Conservation (phyloP, 306 rosid species). For the Cucurbita argyrosperma region DNA sequence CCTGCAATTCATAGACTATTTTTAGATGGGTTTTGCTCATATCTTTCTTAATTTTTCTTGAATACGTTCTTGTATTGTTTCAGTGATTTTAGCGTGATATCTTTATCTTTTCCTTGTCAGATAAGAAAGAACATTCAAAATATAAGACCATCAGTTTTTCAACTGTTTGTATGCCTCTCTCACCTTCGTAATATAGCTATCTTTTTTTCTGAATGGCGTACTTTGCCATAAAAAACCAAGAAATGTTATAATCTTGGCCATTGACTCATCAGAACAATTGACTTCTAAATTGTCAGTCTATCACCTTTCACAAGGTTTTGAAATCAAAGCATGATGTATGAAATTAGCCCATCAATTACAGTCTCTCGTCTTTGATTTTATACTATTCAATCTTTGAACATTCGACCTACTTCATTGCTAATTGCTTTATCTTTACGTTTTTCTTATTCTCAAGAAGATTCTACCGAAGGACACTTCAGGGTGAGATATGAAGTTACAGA, state of each 20-base stretch:
- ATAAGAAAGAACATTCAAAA: background rate
- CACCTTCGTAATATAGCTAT: background rate
- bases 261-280: background rate
- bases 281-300: background rate
- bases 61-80: background rate
- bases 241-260: background rate
- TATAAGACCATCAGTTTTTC: background rate
- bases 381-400: background rate
- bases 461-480: conserved; percentile 60
- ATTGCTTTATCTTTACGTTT: background rate
- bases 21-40: background rate
- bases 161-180: background rate
- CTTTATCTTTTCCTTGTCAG: background rate
- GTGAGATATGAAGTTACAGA: conserved; percentile 81
- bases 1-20: background rate
- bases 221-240: background rate
- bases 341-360: background rate
- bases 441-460: conserved; percentile 24
- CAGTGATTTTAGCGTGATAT: background rate
- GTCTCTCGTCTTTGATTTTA: background rate
- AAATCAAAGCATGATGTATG: background rate
- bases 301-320: background rate
- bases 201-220: background rate
- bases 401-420: background rate
- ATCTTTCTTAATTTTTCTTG: background rate